phyloP scores from a whole-genome alignment of 768 basidiomycete genomes.

The Xerocomus potaroensis region DNA sequence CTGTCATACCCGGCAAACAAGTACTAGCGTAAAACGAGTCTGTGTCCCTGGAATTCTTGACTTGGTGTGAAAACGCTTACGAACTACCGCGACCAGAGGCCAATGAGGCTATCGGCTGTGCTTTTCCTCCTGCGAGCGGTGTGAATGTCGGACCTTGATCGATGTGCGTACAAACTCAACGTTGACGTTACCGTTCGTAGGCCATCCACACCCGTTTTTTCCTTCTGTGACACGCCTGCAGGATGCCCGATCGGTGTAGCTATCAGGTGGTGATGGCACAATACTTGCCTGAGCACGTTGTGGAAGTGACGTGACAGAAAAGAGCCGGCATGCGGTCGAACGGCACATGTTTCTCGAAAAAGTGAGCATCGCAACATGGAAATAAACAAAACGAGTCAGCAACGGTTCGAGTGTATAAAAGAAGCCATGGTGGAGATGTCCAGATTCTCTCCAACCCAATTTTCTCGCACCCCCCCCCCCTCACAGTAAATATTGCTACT shows the following conservation, averaged over 20 bases:
- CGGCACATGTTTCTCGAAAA: conserved; percentile 10
- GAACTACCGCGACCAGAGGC: conserved; percentile 4
- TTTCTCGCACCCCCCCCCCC: conserved; percentile 22
- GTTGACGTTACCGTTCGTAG: conserved; percentile 18
- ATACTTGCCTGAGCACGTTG: conserved; percentile 6
- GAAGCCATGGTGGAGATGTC: conserved; percentile 2
- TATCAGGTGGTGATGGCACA: conserved; percentile 18
- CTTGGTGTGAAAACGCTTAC: conserved; percentile 15
- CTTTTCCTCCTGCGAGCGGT: conserved; percentile 6
- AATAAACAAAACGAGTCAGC: conserved; percentile 3
- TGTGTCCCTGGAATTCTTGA: conserved; percentile 22
- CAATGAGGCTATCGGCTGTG: conserved; percentile 28
- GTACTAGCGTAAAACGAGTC: conserved; percentile 14
- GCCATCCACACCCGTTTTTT: conserved; percentile 9
- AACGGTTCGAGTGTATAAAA: conserved; percentile 15
- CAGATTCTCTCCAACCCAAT: conserved; percentile 4
- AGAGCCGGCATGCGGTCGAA: conserved; percentile 6
- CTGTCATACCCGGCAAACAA: conserved; percentile 22
- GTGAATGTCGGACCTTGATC: conserved; percentile 18
- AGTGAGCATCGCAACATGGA: conserved; percentile 1
- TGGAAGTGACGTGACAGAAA: conserved; percentile 21
- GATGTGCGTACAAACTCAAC: conserved; percentile 13
- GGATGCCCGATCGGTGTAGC: conserved; percentile 20
- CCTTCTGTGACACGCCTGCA: conserved; percentile 24
- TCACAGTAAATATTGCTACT: background rate